phyloP scores from a whole-genome alignment of 2,329 filamentous ascomycete species.

The Calonectria ilicicola region DNA sequence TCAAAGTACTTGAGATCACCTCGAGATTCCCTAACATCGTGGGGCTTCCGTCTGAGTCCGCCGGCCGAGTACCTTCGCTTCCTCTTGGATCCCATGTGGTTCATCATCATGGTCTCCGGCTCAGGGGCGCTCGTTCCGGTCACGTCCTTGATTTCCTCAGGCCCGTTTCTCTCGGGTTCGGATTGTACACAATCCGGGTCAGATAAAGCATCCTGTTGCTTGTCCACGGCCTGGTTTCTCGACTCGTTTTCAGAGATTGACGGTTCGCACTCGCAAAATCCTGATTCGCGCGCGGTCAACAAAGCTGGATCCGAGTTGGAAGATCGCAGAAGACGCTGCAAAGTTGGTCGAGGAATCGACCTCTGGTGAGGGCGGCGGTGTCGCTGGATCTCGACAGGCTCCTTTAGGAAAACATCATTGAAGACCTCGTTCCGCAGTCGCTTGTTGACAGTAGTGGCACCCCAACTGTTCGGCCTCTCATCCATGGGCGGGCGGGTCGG shows the following conservation, averaged over 20 bases:
- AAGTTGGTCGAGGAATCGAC: conserved; percentile 67
- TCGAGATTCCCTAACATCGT: conserved; percentile 76
- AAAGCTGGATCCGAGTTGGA: conserved; percentile 60
- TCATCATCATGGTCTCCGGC: conserved; percentile 64
- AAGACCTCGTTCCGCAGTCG: conserved; percentile 90
- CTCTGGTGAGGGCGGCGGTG: conserved; percentile 79
- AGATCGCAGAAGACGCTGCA: conserved; percentile 59
- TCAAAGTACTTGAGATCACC: conserved; percentile 93
- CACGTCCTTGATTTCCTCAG: conserved; percentile 62
- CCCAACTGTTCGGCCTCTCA: conserved; percentile 79
- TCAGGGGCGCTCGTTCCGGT: conserved; percentile 75
- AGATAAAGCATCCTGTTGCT: conserved; percentile 50
- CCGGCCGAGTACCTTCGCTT: conserved; percentile 89
- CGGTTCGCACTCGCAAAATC: conserved; percentile 16
- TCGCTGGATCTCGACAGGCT: conserved; percentile 83
- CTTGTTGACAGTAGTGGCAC: conserved; percentile 91
- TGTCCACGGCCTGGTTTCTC: conserved; percentile 37
- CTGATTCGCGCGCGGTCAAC: conserved; percentile 29
- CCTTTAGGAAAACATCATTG: conserved; percentile 89
- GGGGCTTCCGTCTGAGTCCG: conserved; percentile 79
- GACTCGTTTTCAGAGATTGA: background rate
- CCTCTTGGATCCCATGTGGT: conserved; percentile 56
- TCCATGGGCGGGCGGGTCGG: conserved; percentile 57
- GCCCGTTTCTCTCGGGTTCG: conserved; percentile 51
- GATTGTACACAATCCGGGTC: conserved; percentile 40